Base-by-base conservation (phyloP, 2,329 filamentous ascomycete species). In the Nemania serpens region DNA sequence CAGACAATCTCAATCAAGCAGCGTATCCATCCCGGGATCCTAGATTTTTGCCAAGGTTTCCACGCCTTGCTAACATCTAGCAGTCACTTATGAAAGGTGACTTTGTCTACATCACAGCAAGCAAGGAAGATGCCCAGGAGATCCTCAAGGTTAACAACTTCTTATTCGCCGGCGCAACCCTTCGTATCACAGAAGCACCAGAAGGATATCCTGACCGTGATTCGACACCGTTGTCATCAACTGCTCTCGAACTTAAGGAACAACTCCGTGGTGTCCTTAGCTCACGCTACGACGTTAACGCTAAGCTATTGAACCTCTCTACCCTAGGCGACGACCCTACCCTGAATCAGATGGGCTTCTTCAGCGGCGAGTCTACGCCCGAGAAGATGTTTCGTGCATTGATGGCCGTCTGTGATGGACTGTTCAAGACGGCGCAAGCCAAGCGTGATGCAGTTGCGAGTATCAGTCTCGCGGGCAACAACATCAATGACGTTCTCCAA, bases 381-480 rank as follows among this genome's bases (percentile, higher is more conserved):
- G 85, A 90, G 65, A 99, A 97, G 75, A 91, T 97, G 64, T 97
- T 98, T 77, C 91, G 91, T 54, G 94, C 91, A 1, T 82, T 98
- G 63, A 96, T 98, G 91, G 87, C 86, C 61, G 88, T 97, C 48
- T 93, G 91, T 73, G 88, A 96, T 55, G 80, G 86, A 62, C 84
- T 89, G 17, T 96, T 97, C 78, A 88, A 89, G 67, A 88, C 84
- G 2, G 73, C 84, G 12, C 81, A 88, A 62, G 88, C 89, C 51
- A 93, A 93, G 74, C 84, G 87, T 51, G 88, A 93, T 48, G 89
- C 89, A 4, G 89, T 99, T 50, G 81, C 89, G 65, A 94, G 91
- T 71, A 88, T 98, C 69, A 91, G 89, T 39, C 83, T 99, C 12
- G 88, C 90, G 17, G 86, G 87, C 73, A 98, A 98, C 75, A 86